A percentile compares a stretch with the other conserved stretches of the same genome.
phyloP scores from a whole-genome alignment of 768 basidiomycete genomes.

The Dacryopinax primogenitus region DNA sequence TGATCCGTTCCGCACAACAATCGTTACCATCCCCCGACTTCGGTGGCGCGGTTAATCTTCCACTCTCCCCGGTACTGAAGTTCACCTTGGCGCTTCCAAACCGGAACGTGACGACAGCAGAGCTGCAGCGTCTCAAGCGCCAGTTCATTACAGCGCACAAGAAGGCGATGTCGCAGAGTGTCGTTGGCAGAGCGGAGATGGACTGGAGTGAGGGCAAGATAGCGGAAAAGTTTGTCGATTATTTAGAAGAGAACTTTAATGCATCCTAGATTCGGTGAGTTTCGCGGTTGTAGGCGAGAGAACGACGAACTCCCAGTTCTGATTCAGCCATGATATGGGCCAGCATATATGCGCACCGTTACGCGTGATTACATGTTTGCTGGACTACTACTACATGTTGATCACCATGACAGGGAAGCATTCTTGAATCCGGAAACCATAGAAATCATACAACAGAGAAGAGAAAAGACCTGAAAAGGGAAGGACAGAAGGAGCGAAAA shows the following conservation, averaged over 20 bases:
- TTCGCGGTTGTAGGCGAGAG: neutral
- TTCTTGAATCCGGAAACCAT: neutral
- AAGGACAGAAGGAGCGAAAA: neutral
- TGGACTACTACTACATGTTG: neutral
- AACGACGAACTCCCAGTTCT: too few relatives aligned
- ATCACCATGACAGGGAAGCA: neutral
- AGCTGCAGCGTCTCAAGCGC: conserved; percentile 77
- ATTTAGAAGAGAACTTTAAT: conserved; percentile 43
- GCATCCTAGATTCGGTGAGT: neutral
- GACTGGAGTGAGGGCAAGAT: conserved; percentile 67
- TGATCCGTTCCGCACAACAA: conserved; percentile 53
- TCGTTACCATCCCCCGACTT: conserved; percentile 34
- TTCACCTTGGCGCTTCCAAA: conserved; percentile 50
- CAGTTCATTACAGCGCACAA: conserved; percentile 86
- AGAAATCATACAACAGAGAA: too few relatives aligned
- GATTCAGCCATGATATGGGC: too few relatives aligned
- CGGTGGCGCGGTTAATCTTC: conserved; percentile 40
- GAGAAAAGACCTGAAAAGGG: neutral
- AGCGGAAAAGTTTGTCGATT: conserved; percentile 52
- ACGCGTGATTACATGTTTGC: neutral
- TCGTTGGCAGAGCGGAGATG: conserved; percentile 60
- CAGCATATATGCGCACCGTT: neutral
- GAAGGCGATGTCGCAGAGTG: conserved; percentile 73
- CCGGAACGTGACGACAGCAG: conserved; percentile 65
- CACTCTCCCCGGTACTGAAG: conserved; percentile 31